These are phyloP conservation scores for Suillus americanus DNA, from an alignment of 768 basidiomycete genomes.

Conservation along the genomic window DNA sequence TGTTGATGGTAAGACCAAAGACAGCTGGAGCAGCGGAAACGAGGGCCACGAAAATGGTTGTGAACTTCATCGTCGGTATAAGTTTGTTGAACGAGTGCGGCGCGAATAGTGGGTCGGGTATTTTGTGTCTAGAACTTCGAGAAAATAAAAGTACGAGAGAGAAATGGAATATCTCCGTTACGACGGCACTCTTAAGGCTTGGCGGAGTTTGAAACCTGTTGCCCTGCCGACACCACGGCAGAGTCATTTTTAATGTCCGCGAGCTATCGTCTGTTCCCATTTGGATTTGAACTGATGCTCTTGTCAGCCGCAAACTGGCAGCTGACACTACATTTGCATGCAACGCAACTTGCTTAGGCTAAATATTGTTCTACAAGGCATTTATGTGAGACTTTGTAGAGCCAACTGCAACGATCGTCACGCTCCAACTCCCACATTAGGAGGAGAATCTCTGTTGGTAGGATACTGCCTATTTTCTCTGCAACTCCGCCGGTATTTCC, in stretches of 20 bases:
- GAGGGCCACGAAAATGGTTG: constrained; percentile 30
- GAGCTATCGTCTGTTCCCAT: background rate
- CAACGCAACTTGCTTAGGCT: background rate
- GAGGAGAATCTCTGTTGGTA: no score
- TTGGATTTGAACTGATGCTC: background rate
- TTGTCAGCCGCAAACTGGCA: background rate
- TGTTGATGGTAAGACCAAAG: constrained; percentile 57
- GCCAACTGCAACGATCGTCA: background rate
- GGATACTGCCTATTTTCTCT: no score
- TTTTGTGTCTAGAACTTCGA: background rate
- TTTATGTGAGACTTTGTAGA: background rate
- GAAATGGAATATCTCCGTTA: background rate
- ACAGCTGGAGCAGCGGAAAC: constrained; percentile 34
- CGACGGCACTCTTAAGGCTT: background rate
- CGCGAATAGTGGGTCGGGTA: constrained; percentile 12
- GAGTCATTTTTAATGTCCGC: background rate
- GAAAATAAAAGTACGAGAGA: constrained; percentile 7
- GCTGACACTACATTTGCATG: background rate
- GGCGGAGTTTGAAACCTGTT: constrained; percentile 28
- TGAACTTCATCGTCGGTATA: constrained; percentile 35
- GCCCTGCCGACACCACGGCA: background rate
- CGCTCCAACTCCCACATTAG: background rate
- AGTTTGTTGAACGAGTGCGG: constrained; percentile 16
- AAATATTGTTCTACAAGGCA: background rate
- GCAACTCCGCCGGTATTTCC: no score